phyloP scores from a whole-genome alignment of 2,329 filamentous ascomycete species.

The Phialemoniopsis sp. region DNA sequence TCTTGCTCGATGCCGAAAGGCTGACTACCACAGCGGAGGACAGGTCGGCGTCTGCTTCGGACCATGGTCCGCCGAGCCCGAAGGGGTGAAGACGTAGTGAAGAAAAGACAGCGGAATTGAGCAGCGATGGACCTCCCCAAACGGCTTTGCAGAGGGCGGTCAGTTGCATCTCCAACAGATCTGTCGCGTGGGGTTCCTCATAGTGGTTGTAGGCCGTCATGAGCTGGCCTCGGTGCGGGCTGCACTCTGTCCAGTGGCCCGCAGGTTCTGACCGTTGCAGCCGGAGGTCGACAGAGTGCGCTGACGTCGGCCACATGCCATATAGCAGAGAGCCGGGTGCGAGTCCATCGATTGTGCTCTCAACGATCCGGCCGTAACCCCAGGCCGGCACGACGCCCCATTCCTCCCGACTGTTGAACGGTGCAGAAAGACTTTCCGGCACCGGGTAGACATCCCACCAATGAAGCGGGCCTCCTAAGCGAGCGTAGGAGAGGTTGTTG shows the following conservation, averaged over 20 bases:
- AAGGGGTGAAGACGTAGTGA: slow-evolving; percentile 13
- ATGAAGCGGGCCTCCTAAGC: slow-evolving; percentile 16
- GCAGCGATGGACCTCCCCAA: slow-evolving; percentile 20
- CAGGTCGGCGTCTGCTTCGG: slow-evolving; percentile 22
- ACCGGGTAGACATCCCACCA: slow-evolving; percentile 41
- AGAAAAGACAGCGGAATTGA: slow-evolving; percentile 25
- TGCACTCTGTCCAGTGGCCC: slow-evolving; percentile 30
- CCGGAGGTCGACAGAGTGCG: slow-evolving; percentile 27
- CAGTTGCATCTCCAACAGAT: slow-evolving; percentile 15
- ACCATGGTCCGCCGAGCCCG: slow-evolving; percentile 16
- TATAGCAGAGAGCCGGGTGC: slow-evolving; percentile 27
- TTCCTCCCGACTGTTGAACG: slow-evolving; percentile 25
- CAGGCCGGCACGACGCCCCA: slow-evolving; percentile 44
- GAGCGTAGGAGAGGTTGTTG: slow-evolving; percentile 29
- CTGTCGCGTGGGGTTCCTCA: slow-evolving; percentile 15
- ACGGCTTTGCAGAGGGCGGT: not conserved
- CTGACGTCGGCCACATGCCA: slow-evolving; percentile 38
- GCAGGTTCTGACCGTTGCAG: slow-evolving; percentile 18
- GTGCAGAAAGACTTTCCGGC: slow-evolving; percentile 22
- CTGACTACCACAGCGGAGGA: slow-evolving; percentile 23
- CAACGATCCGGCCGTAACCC: slow-evolving; percentile 38
- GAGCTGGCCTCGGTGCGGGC: slow-evolving; percentile 25
- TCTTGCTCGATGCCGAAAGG: slow-evolving; percentile 22
- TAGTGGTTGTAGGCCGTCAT: slow-evolving; percentile 43
- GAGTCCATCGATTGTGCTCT: slow-evolving; percentile 30